Percentiles rank a stretch among this genome's conserved stretches.
phyloP scores from a whole-genome alignment of 1,284 basidiomycete genomes.

The Sporisorium scitamineum region DNA sequence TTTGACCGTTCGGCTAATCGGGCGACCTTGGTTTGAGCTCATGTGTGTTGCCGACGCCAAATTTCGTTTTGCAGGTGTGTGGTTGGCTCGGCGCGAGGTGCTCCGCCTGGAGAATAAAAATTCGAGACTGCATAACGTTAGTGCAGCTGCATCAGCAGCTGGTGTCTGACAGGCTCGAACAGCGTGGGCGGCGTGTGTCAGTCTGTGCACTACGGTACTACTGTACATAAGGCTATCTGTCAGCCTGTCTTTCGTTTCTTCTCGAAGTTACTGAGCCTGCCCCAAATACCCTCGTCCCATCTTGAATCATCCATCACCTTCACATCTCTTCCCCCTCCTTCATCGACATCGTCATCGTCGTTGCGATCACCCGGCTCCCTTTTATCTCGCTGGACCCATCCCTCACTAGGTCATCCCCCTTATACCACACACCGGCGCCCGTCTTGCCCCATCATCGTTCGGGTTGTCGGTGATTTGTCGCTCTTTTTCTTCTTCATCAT shows the following conservation, averaged over 20 bases:
- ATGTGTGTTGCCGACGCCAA: neutral
- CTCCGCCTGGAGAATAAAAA: slow-evolving; percentile 15
- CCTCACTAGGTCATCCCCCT: no score
- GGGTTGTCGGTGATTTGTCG: slow-evolving; percentile 35
- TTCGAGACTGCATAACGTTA: neutral
- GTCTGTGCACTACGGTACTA: no score
- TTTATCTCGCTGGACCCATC: neutral
- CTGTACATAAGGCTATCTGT: no score
- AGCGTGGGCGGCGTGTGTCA: neutral
- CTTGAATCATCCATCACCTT: neutral
- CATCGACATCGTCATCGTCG: neutral
- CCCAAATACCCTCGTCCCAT: neutral
- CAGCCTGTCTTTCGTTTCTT: no score
- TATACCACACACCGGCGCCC: slow-evolving; percentile 16
- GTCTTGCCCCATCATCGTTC: slow-evolving; percentile 14
- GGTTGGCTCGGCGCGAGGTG: slow-evolving; percentile 34
- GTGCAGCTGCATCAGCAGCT: neutral
- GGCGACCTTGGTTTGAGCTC: no score
- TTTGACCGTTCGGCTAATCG: no score
- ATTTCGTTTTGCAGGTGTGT: slow-evolving; percentile 1
- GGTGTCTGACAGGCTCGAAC: neutral
- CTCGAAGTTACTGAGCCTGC: no score
- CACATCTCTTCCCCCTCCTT: neutral
- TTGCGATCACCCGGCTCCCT: slow-evolving; percentile 2
- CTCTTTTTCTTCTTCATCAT: slow-evolving; percentile 4